Conservation (phyloP, 371 early-diverging fungal species). For the Mucor saturninus region DNA sequence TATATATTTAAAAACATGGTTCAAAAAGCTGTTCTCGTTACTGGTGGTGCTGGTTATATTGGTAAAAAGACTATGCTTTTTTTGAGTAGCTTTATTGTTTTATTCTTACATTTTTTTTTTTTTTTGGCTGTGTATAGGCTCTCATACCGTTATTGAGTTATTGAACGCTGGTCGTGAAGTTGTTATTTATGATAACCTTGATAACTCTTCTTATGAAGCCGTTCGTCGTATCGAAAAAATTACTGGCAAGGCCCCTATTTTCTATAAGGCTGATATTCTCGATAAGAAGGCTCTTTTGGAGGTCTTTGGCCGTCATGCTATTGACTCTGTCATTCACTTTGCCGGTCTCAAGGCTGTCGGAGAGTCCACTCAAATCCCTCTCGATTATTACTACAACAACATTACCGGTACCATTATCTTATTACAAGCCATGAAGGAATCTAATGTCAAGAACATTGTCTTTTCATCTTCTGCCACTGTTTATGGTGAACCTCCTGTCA, state of each 20-base stretch:
- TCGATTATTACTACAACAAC: slow-evolving; percentile 88
- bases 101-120: too few species aligned
- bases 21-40: slow-evolving; percentile 50
- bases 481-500: slow-evolving; percentile 62
- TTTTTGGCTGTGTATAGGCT: slow-evolving; percentile 57
- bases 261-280: slow-evolving; percentile 75
- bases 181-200: slow-evolving; percentile 84
- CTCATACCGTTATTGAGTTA: slow-evolving; percentile 89
- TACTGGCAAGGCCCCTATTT: slow-evolving; percentile 60
- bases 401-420: slow-evolving; percentile 73
- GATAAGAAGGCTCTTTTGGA: slow-evolving; percentile 64
- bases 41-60: slow-evolving; percentile 62
- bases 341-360: slow-evolving; percentile 85
- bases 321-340: slow-evolving; percentile 81
- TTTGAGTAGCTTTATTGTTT: neutral
- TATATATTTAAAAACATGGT: slow-evolving; percentile 16
- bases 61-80: slow-evolving; percentile 36
- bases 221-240: slow-evolving; percentile 72
- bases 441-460: slow-evolving; percentile 69
- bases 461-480: slow-evolving; percentile 85
- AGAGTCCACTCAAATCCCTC: slow-evolving; percentile 81
- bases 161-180: slow-evolving; percentile 69
- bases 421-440: slow-evolving; percentile 66
- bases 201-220: slow-evolving; percentile 78
- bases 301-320: slow-evolving; percentile 67